A percentile compares a stretch with the other conserved stretches of the same genome.
These are phyloP conservation scores for Vachellia collinsii DNA, from an alignment of 306 rosid genomes.

Conservation along the genomic window DNA sequence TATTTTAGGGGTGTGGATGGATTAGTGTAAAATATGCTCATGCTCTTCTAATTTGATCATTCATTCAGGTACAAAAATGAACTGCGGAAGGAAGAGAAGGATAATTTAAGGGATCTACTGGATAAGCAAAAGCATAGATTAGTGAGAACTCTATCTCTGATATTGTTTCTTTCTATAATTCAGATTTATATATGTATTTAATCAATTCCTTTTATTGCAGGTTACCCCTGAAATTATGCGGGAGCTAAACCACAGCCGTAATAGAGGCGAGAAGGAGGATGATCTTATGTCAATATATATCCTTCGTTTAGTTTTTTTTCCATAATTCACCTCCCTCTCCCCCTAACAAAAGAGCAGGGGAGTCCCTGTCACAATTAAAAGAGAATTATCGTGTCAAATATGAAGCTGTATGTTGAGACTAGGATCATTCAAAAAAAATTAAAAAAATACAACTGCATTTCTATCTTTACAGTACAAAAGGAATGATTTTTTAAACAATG, in stretches of 20 bases:
- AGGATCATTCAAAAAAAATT: background rate
- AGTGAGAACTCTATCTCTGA: slow-evolving; percentile 51
- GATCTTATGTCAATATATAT: slow-evolving; percentile 69
- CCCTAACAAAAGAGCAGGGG: too few relatives aligned
- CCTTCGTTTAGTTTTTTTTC: slow-evolving; percentile 44
- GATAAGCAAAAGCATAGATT: slow-evolving; percentile 74
- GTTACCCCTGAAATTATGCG: slow-evolving; percentile 87
- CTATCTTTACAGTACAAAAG: background rate
- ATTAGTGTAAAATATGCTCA: background rate
- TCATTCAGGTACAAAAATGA: slow-evolving; percentile 87
- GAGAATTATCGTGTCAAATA: too few relatives aligned
- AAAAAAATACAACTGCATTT: slow-evolving; percentile 17
- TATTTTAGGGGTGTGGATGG: background rate
- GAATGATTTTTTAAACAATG: background rate
- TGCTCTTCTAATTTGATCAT: slow-evolving; percentile 24
- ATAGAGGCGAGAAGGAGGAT: slow-evolving; percentile 90
- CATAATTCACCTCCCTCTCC: too few relatives aligned
- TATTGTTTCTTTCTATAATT: slow-evolving; percentile 18
- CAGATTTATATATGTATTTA: slow-evolving; percentile 28
- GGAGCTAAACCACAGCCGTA: slow-evolving; percentile 79
- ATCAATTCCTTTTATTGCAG: slow-evolving; percentile 45
- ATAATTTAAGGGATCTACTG: slow-evolving; percentile 65
- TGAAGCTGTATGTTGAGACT: too few relatives aligned
- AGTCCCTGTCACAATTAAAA: too few relatives aligned
- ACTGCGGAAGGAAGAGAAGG: slow-evolving; percentile 75